phyloP scores from a whole-genome alignment of 2,329 filamentous ascomycete genomes.

The Canariomyces notabilis region DNA sequence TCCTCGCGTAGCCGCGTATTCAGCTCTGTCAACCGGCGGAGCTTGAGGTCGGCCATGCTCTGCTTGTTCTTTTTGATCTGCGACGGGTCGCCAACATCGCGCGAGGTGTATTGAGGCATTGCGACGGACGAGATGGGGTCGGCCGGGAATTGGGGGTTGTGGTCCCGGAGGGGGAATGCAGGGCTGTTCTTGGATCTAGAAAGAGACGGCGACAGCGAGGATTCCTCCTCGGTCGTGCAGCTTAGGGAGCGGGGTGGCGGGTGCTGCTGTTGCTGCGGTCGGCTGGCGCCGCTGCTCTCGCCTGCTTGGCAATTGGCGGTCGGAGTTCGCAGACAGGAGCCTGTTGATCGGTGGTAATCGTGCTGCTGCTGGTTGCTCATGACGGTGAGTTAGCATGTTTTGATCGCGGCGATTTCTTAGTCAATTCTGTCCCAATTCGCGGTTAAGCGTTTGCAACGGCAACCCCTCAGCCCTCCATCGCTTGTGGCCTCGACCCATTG shows the following conservation, averaged over 20 bases:
- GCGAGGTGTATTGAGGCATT: conserved; percentile 63
- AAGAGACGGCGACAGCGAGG: conserved; percentile 13
- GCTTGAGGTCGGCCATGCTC: conserved; percentile 97
- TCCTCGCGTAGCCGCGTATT: conserved; percentile 96
- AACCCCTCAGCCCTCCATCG: too few relatives aligned
- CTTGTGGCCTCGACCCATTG: conserved; percentile 16
- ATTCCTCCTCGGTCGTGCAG: conserved; percentile 14
- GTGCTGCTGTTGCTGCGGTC: conserved; percentile 10
- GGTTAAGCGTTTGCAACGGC: too few relatives aligned
- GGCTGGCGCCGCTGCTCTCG: conserved; percentile 16
- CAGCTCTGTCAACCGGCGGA: conserved; percentile 90
- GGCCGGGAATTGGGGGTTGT: background rate
- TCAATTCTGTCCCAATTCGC: background rate
- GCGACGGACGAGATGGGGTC: conserved; percentile 28
- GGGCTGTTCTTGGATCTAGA: conserved; percentile 1
- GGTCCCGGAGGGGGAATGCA: conserved; percentile 2
- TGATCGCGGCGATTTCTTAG: background rate
- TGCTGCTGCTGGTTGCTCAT: conserved; percentile 14
- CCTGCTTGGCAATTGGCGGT: conserved; percentile 12
- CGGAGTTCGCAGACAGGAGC: conserved; percentile 12
- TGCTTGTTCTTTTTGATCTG: conserved; percentile 91
- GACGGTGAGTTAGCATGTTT: conserved; percentile 17
- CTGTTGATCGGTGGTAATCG: conserved; percentile 5
- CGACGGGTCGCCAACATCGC: conserved; percentile 62
- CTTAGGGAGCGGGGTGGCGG: conserved; percentile 4